These are phyloP conservation scores for Parathielavia appendiculata DNA, from an alignment of 495 filamentous ascomycete genomes.

Conservation along the genomic window DNA sequence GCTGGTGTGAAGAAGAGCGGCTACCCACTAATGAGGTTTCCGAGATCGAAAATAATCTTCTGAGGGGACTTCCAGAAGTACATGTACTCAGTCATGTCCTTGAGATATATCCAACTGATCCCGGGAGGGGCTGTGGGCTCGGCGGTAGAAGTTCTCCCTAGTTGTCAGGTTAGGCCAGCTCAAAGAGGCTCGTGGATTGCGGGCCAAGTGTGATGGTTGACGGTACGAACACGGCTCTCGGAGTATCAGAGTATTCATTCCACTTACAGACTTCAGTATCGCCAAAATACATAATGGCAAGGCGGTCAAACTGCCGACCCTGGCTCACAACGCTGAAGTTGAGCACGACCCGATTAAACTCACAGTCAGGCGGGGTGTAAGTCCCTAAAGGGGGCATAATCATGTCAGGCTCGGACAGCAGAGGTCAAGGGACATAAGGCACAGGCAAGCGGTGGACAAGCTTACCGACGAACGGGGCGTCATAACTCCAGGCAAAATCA, in stretches of 20 bases:
- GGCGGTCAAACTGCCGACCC: constrained; percentile 74
- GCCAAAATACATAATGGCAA: constrained; percentile 74
- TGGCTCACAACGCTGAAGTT: constrained; percentile 74
- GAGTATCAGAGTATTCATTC: background rate
- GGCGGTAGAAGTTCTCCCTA: constrained; percentile 71
- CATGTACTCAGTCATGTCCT: constrained; percentile 75
- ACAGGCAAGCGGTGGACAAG: constrained; percentile 9
- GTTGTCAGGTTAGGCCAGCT: background rate
- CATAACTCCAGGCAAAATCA: constrained; percentile 73
- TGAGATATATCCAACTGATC: constrained; percentile 70
- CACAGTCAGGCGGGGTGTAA: constrained; percentile 64
- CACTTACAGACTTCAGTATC: constrained; percentile 67
- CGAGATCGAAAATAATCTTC: constrained; percentile 79
- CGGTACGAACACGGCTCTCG: no score
- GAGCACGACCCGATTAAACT: constrained; percentile 73
- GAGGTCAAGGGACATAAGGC: background rate
- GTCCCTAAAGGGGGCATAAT: constrained; percentile 41
- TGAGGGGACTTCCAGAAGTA: constrained; percentile 61
- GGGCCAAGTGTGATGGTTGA: no score
- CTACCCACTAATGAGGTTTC: constrained; percentile 55
- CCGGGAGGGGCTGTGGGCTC: constrained; percentile 65
- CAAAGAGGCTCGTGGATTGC: no score
- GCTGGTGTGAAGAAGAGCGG: background rate
- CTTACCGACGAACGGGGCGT: constrained; percentile 70
- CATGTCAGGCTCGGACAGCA: background rate